Evolutionary conservation across 139 green algal genomes (phyloP), one percentile per base, ranked within the genome.

Genomic region (Astrephomene gubernaculifera): DNA sequence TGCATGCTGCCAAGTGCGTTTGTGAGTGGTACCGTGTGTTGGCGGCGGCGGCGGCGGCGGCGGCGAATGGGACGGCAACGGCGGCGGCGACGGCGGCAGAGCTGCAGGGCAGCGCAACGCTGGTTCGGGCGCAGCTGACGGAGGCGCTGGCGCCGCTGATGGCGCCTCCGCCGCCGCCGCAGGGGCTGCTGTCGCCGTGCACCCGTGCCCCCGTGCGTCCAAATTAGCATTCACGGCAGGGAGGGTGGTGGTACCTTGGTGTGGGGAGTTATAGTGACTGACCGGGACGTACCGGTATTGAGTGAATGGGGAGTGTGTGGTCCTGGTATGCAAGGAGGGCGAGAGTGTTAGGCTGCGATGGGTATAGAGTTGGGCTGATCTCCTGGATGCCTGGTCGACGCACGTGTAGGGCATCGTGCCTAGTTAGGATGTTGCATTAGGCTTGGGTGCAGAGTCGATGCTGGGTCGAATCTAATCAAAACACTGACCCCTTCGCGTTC

Each of bases 81-180:
- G 68, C 68, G 36, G 70, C 43, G 29, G 44, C 70, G 39, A 52
- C 41, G 43, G 73, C 73, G 31, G 36, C 29, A 38, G 73, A 81
- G 73, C 53, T 81, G 33, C 52, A 29, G 8, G 38, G 52, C 35
- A 81, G 52, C 52, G 73, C 73, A 33, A 53, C 52, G 73, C 73
- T 81, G 52, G 52, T 81, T 35, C 61, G 39, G 35, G 52, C 53
- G 17, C 52, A 69, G 35, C 53, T 81, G 73, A 53, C 52, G 1
- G 24, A 81, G 25, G 73, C 60, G 73, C 73, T 81, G 52, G 73
- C 73, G 52, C 52, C 73, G 35, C 21, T 81, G 71, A 39, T 39
- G 39, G 68, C 53, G n/a, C n/a, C n/a, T n/a, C n/a, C n/a, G n/a
- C n/a, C n/a, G n/a, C n/a, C n/a, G n/a, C n/a, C n/a, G n/a, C n/a